Evolutionary conservation across 1,139 yeast genomes (phyloP).

Genomic region (Kluyveromyces sp.): DNA sequence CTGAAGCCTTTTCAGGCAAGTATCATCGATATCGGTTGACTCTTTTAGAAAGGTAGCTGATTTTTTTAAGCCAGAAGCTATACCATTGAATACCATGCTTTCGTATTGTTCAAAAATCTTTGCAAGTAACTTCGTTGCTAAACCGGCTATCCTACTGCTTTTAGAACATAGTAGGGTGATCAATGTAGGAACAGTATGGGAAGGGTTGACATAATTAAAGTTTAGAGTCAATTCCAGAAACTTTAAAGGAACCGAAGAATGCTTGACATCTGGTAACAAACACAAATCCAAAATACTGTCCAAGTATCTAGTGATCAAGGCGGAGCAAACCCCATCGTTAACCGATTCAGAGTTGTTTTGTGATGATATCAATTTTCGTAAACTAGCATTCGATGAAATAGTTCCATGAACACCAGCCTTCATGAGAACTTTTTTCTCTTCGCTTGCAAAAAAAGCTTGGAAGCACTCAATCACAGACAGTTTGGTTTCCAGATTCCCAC

Average conservation of each 20-base stretch:
- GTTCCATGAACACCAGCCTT: constrained; percentile 33
- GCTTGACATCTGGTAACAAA: constrained; percentile 38
- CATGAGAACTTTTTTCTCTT: constrained; percentile 42
- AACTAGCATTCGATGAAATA: constrained; percentile 16
- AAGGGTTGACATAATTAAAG: constrained; percentile 71
- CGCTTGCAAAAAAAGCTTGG: constrained; percentile 46
- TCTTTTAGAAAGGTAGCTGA: constrained; percentile 43
- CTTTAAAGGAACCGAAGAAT: constrained; percentile 45
- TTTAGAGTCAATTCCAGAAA: constrained; percentile 50
- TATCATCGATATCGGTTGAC: constrained; percentile 10
- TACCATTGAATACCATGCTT: constrained; percentile 58
- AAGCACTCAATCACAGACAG: constrained; percentile 50
- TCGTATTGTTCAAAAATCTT: constrained; percentile 60
- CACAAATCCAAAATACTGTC: constrained; percentile 44
- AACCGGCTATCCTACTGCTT: constrained; percentile 36
- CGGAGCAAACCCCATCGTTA: constrained; percentile 67
- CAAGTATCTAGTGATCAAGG: constrained; percentile 59
- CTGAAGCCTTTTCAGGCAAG: constrained; percentile 17
- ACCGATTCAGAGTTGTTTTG: constrained; percentile 34
- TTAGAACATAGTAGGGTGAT: constrained; percentile 62
- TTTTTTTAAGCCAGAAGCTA: constrained; percentile 54
- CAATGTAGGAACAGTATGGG: constrained; percentile 57
- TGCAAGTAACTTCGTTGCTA: constrained; percentile 48
- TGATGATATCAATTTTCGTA: constrained; percentile 30
- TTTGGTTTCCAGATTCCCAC: constrained; percentile 36